phyloP scores from a whole-genome alignment of 768 basidiomycete species.

The Naganishia kalamii region DNA sequence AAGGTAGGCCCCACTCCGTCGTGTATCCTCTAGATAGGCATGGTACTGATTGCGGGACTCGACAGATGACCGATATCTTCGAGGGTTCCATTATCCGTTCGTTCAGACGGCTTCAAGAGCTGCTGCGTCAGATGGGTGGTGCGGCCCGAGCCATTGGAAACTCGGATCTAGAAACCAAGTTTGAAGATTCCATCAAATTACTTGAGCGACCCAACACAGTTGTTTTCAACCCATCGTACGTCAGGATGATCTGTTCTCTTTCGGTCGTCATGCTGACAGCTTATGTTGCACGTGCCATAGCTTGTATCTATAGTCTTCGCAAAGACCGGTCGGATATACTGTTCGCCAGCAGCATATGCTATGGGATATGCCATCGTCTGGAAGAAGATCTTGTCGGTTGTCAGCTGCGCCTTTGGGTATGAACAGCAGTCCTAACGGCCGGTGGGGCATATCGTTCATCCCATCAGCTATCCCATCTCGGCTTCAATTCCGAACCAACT shows the following conservation, averaged over 20 bases:
- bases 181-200: slow-evolving; percentile 84
- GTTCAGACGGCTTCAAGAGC: slow-evolving; percentile 86
- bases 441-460: too few species aligned
- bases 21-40: background rate
- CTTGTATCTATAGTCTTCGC: slow-evolving; percentile 10
- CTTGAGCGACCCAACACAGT: slow-evolving; percentile 89
- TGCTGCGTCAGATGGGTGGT: slow-evolving; percentile 87
- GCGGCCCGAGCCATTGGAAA: slow-evolving; percentile 92
- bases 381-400: too few species aligned
- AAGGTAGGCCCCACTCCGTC: slow-evolving; percentile 55
- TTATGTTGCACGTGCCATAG: background rate
- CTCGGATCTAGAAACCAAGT: slow-evolving; percentile 84
- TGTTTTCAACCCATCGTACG: slow-evolving; percentile 46
- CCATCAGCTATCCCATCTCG: too few species aligned
- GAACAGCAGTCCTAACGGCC: too few species aligned
- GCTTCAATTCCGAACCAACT: too few species aligned
- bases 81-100: slow-evolving; percentile 95
- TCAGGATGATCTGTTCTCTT: background rate
- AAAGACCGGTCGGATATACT: too few species aligned
- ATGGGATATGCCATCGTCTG: too few species aligned
- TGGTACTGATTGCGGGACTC: slow-evolving; percentile 7
- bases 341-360: too few species aligned
- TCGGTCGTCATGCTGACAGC: background rate
- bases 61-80: slow-evolving; percentile 89
- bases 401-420: too few species aligned